Evolutionary conservation across 495 filamentous ascomycete genomes (phyloP).

Genomic region (Xylaria nigripes): DNA sequence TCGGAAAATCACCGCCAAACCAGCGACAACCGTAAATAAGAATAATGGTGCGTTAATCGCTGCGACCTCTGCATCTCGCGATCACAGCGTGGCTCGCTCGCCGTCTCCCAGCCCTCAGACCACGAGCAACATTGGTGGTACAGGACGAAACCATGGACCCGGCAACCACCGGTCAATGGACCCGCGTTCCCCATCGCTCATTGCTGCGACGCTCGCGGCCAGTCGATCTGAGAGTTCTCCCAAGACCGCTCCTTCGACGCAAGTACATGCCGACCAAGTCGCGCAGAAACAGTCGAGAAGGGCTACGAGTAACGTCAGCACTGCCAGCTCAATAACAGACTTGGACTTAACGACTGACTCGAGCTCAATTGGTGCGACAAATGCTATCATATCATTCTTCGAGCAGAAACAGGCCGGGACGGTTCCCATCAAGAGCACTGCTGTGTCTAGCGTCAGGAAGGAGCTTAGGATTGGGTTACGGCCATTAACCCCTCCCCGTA

Average conservation of each 20-base stretch:
- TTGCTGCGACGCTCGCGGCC: conserved; percentile 50
- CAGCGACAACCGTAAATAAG: conserved; percentile 2
- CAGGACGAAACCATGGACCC: conserved; percentile 1
- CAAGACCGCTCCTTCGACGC: conserved; percentile 20
- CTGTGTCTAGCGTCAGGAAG: conserved; percentile 14
- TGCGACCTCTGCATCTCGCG: conserved; percentile 30
- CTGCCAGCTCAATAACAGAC: conserved; percentile 19
- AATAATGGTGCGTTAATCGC: conserved; percentile 43
- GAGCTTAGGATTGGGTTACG: conserved; percentile 13
- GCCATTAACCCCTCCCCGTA: conserved; percentile 16
- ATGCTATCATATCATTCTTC: conserved; percentile 53
- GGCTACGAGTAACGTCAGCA: conserved; percentile 18
- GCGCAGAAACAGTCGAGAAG: conserved; percentile 15
- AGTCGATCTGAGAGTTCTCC: conserved; percentile 41
- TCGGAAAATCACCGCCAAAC: conserved; percentile 25
- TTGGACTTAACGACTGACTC: conserved; percentile 38
- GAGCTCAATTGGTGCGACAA: conserved; percentile 48
- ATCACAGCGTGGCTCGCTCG: conserved; percentile 12
- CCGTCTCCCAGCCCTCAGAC: conserved; percentile 16
- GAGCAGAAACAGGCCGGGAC: conserved; percentile 35
- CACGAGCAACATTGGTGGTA: conserved; percentile 10
- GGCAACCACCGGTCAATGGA: conserved; percentile 11
- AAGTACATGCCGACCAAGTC: conserved; percentile 5
- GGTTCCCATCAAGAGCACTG: conserved; percentile 32
- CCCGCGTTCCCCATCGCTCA: conserved; percentile 41